These are phyloP conservation scores for Phytophthora sp. DNA, from an alignment of 352 stramenopile species.

Conservation along the genomic window DNA sequence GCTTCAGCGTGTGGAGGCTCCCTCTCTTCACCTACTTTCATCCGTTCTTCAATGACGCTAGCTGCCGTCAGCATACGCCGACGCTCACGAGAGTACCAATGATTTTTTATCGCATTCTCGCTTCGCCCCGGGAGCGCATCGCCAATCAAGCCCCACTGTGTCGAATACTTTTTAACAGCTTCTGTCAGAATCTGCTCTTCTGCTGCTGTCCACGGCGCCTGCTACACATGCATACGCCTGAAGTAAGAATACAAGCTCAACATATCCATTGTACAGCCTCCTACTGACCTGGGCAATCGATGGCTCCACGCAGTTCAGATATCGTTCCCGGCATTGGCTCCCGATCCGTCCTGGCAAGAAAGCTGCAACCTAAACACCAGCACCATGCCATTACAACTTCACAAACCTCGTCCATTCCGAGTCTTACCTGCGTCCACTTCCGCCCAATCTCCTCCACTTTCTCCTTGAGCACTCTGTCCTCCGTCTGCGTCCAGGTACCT, in stretches of 20 bases:
- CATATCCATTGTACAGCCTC: not conserved
- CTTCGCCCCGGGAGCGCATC: constrained; percentile 51
- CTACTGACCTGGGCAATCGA: constrained; percentile 45
- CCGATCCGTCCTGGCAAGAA: constrained; percentile 62
- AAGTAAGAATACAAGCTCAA: not conserved
- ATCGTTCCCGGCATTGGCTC: constrained; percentile 81
- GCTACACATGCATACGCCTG: too few relatives aligned
- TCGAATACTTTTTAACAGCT: constrained; percentile 28
- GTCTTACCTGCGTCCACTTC: constrained; percentile 76
- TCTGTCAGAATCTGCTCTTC: constrained; percentile 50
- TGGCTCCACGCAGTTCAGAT: constrained; percentile 64
- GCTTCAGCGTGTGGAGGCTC: too few relatives aligned
- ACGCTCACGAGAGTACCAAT: constrained; percentile 48
- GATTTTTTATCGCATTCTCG: constrained; percentile 77
- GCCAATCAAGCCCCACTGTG: constrained; percentile 58
- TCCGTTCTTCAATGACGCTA: too few relatives aligned
- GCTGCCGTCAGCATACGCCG: constrained; percentile 15
- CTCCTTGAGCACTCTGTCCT: constrained; percentile 49
- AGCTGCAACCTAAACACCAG: constrained; percentile 51
- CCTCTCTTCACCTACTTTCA: too few relatives aligned
- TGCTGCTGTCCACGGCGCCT: constrained; percentile 53
- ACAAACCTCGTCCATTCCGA: too few relatives aligned
- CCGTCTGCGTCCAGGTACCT: constrained; percentile 52
- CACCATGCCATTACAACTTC: not conserved
- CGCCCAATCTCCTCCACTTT: constrained; percentile 55